These are phyloP conservation scores for Phytophthora crassamura DNA, from an alignment of 352 stramenopile genomes.

Conservation along the genomic window DNA sequence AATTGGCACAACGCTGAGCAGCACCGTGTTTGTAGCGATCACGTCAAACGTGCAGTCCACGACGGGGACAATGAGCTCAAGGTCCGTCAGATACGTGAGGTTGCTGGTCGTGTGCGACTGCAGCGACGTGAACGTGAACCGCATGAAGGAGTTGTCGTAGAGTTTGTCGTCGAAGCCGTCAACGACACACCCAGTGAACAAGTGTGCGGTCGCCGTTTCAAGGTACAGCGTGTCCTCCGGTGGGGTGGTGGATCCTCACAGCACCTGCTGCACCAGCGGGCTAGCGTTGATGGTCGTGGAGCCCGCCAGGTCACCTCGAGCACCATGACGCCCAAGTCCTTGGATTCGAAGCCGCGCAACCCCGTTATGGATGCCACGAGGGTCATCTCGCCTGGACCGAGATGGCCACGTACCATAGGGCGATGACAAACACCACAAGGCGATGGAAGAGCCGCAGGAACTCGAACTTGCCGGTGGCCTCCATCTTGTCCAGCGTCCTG, in stretches of 20 bases:
- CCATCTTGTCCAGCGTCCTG: neutral
- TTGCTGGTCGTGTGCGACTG: constrained; percentile 31
- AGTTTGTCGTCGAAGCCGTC: constrained; percentile 18
- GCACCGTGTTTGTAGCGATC: constrained; percentile 11
- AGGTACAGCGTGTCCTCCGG: constrained; percentile 41
- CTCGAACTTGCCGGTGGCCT: constrained; percentile 1
- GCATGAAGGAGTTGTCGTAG: constrained; percentile 34
- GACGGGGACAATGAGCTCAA: constrained; percentile 25
- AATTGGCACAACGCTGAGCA: no score
- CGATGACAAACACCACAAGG: constrained; percentile 23
- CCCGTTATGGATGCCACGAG: constrained; percentile 20
- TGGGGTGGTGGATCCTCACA: constrained; percentile 22
- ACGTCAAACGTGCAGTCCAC: constrained; percentile 34
- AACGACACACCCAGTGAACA: constrained; percentile 9
- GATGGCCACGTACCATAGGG: constrained; percentile 29
- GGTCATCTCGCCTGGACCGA: constrained; percentile 23
- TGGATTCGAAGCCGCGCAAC: constrained; percentile 26
- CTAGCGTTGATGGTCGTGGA: constrained; percentile 27
- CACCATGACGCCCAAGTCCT: constrained; percentile 14
- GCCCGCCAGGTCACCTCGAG: constrained; percentile 21
- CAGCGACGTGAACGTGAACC: constrained; percentile 29
- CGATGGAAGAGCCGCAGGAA: constrained; percentile 18
- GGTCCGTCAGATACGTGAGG: constrained; percentile 25
- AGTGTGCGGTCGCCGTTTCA: constrained; percentile 17
- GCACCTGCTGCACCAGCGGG: constrained; percentile 26